Percentiles rank a stretch among this genome's conserved stretches.
phyloP scores from a whole-genome alignment of 495 filamentous ascomycete genomes.

The Cladorrhinum samala region DNA sequence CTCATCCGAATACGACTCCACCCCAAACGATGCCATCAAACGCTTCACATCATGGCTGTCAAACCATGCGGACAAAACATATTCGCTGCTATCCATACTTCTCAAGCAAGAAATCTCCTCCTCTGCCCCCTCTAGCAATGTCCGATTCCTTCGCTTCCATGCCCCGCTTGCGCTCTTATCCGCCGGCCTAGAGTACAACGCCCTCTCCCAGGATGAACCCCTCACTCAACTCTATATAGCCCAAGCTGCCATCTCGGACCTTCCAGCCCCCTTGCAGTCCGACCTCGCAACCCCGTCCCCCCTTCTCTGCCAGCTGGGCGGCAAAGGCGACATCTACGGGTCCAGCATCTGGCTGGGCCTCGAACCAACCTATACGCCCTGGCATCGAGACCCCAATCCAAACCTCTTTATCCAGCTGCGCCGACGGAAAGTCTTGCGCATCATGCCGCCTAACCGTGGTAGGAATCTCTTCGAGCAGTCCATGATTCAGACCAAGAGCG shows the following conservation, averaged over 20 bases:
- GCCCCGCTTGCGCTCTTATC: slow-evolving; percentile 33
- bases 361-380: slow-evolving; percentile 78
- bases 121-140: not conserved
- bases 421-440: slow-evolving; percentile 64
- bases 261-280: slow-evolving; percentile 53
- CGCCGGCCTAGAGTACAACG: slow-evolving; percentile 32
- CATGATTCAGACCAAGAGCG: slow-evolving; percentile 45
- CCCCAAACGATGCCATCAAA: not conserved
- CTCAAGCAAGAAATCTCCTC: not conserved
- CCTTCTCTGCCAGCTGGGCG: slow-evolving; percentile 46
- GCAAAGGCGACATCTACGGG: slow-evolving; percentile 73
- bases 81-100: not conserved
- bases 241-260: slow-evolving; percentile 61
- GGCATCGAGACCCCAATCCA: slow-evolving; percentile 89
- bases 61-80: too few species aligned
- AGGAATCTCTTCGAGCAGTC: slow-evolving; percentile 53
- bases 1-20: not conserved
- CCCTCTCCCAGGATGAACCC: not conserved
- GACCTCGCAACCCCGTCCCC: slow-evolving; percentile 62
- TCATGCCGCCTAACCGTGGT: slow-evolving; percentile 60
- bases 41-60: not conserved
- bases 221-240: slow-evolving; percentile 65
- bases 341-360: slow-evolving; percentile 84
- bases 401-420: slow-evolving; percentile 86
- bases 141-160: slow-evolving; percentile 29